phyloP scores from a whole-genome alignment of 1,139 yeast genomes.

The Blastobotrys petasosporus region DNA sequence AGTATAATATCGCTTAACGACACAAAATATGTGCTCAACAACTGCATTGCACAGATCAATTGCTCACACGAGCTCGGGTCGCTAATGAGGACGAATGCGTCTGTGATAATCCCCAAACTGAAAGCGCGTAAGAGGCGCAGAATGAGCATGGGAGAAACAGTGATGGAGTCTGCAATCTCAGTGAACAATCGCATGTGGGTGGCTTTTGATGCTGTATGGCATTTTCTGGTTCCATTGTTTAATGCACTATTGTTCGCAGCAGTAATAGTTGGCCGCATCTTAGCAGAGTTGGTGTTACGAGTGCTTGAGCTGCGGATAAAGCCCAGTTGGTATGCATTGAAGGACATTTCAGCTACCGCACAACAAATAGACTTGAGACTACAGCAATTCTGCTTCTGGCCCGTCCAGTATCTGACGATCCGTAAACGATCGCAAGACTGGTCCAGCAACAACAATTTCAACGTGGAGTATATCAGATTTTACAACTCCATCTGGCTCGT shows the following conservation, averaged over 20 bases:
- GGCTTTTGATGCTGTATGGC: constrained; percentile 11
- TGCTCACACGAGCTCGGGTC: constrained; percentile 31
- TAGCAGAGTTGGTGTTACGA: constrained; percentile 35
- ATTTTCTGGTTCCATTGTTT: constrained; percentile 13
- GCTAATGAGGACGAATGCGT: constrained; percentile 28
- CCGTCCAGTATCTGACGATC: constrained; percentile 67
- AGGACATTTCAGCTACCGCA: constrained; percentile 55
- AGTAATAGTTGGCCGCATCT: constrained; percentile 21
- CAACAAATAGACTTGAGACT: constrained; percentile 75
- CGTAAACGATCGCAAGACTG: constrained; percentile 34
- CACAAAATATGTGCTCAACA: constrained; percentile 16
- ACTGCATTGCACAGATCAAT: constrained; percentile 32
- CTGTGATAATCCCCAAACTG: constrained; percentile 27
- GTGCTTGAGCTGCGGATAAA: constrained; percentile 36
- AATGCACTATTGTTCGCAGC: constrained; percentile 16
- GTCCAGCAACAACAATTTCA: constrained; percentile 33
- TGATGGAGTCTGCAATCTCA: constrained; percentile 25
- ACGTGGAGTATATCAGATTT: constrained; percentile 71
- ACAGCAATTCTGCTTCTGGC: constrained; percentile 73
- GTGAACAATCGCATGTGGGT: constrained; percentile 21
- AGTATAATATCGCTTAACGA: constrained; percentile 2
- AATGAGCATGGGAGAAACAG: constrained; percentile 24
- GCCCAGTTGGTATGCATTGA: constrained; percentile 31
- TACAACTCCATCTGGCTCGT: constrained; percentile 88
- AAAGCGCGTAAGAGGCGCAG: constrained; percentile 17